Conservation (phyloP, 495 filamentous ascomycete species). For the Friedmanniomyces endolithicus region DNA sequence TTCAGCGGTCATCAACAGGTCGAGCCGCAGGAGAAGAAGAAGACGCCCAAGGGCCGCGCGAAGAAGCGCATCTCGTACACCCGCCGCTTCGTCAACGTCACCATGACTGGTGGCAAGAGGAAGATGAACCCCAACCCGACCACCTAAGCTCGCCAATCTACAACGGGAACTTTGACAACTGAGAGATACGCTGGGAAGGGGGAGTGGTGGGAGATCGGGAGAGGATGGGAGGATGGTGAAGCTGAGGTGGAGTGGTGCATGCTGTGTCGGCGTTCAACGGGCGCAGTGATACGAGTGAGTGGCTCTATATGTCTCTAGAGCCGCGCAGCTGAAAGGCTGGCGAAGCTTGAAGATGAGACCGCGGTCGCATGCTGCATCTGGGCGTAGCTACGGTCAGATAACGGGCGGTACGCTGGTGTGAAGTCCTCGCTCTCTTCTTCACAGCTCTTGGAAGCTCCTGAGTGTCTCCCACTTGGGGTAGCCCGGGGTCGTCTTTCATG, state of each 20-base stretch:
- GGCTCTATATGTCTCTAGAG: neutral
- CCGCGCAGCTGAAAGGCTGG: neutral
- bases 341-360: constrained; percentile 4
- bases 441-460: too few relatives aligned
- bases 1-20: constrained; percentile 39
- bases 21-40: constrained; percentile 83
- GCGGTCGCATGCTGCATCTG: neutral
- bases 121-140: constrained; percentile 67
- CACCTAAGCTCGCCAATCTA: constrained; percentile 26
- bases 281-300: neutral
- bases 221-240: neutral
- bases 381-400: neutral
- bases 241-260: neutral
- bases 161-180: neutral
- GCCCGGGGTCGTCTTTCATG: too few relatives aligned
- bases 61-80: constrained; percentile 98
- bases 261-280: neutral
- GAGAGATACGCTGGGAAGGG: neutral
- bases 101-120: constrained; percentile 96
- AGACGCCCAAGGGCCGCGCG: constrained; percentile 92
- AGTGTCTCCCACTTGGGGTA: too few relatives aligned
- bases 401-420: neutral
- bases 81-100: constrained; percentile 98
- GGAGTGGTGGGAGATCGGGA: neutral
- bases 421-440: too few relatives aligned